Base-by-base conservation (phyloP, 208 protist genomes). In the Crithidia brevicula region DNA sequence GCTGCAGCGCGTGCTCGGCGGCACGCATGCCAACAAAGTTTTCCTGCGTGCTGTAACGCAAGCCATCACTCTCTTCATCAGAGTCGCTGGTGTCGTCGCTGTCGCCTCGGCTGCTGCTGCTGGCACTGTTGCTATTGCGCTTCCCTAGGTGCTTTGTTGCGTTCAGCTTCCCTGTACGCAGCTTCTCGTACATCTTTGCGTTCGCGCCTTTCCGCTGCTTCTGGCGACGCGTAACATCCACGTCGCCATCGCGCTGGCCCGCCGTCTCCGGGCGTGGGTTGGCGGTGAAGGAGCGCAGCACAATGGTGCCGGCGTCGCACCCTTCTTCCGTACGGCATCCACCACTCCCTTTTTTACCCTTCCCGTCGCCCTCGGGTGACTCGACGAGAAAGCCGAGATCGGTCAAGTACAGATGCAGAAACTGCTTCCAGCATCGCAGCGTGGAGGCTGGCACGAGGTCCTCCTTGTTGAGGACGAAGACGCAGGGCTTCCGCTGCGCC, bases 391-490 rank as follows among this genome's bases (percentile, higher is more conserved):
- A 69, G 51, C 83, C 83, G 13, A 85, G 63, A 15, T 77, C 57
- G 10, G 34, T n/a, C 49, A 95, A 81, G 54, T 90, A 95, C 3
- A 34, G 65, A 23, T 72, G 46, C 8, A 97, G 71, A 42, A 95
- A 98, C 10, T 50, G 20, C 31, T 82, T 56, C 94, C 94, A 98
- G 45, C 64, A 49, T 53, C 85, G 53, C 25, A 96, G 66, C 31
- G 85, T 70, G 4, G 62, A 67, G 36, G 43, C 27, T 1, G 92
- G 88, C 15, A 97, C 76, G 47, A 98, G 88, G 70, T 98, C 96
- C 16, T 83, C 78, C 65, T 99, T 99, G 82, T 99, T 99, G 10
- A 99, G 67, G 5, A 99, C 77, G 8, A 98, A 56, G 10, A 99
- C 79, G 38, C 98, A 89, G 13, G 96, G 91, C 74, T 98, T 98